These are phyloP conservation scores for Centrapalus pauciflorus DNA, from an alignment of 129 eudicot species.

Conservation along the genomic window DNA sequence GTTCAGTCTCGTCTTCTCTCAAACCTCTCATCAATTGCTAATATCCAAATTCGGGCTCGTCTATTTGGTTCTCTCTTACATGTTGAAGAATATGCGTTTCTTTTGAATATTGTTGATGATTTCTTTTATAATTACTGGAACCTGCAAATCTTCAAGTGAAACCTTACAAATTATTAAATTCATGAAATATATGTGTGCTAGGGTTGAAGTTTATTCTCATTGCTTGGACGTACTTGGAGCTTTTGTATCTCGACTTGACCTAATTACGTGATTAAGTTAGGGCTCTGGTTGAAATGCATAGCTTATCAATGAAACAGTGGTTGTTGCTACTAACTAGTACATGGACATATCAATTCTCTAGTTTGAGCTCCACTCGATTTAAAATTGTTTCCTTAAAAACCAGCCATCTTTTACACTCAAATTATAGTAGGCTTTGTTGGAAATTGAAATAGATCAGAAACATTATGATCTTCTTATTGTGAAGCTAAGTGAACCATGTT, in stretches of 20 bases:
- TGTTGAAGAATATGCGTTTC: not conserved
- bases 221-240: not conserved
- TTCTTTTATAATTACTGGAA: not conserved
- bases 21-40: not conserved
- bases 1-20: not conserved
- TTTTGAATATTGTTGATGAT: not conserved
- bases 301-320: too few species aligned
- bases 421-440: too few species aligned
- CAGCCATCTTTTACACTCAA: not conserved
- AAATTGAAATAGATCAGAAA: too few species aligned
- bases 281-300: too few species aligned
- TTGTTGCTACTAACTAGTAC: too few species aligned
- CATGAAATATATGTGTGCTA: too few species aligned
- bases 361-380: too few species aligned
- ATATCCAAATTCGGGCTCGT: slow-evolving; percentile 12
- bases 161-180: not conserved
- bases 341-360: too few species aligned
- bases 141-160: not conserved
- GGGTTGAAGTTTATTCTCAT: not conserved
- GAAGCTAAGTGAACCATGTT: not conserved
- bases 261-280: not conserved
- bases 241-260: not conserved
- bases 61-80: not conserved
- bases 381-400: too few species aligned
- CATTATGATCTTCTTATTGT: not conserved